phyloP scores from a whole-genome alignment of 352 stramenopile genomes.

The Phytophthora hibernalis region DNA sequence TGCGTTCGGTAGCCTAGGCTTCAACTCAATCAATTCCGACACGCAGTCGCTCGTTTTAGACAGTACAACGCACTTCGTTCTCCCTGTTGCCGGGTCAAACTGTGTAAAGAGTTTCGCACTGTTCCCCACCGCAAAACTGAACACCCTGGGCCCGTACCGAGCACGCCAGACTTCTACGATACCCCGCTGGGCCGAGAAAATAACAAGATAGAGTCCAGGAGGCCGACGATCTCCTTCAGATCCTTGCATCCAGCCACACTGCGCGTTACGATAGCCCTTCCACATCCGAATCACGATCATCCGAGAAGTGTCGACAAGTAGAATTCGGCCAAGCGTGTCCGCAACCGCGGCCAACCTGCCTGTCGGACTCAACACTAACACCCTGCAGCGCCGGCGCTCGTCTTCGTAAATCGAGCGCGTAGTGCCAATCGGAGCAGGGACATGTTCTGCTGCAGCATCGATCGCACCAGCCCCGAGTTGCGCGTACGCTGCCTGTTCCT shows the following conservation, averaged over 20 bases:
- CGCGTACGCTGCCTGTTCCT: constrained; percentile 32
- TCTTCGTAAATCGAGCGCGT: constrained; percentile 70
- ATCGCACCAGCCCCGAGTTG: constrained; percentile 39
- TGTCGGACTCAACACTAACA: constrained; percentile 74
- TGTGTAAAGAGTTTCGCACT: constrained; percentile 73
- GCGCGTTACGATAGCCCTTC: constrained; percentile 88
- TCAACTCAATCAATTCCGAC: constrained; percentile 70
- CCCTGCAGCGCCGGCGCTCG: constrained; percentile 58
- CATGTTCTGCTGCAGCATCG: constrained; percentile 72
- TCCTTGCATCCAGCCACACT: constrained; percentile 85
- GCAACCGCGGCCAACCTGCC: constrained; percentile 73
- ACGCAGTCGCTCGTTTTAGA: constrained; percentile 35
- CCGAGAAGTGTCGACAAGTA: constrained; percentile 79
- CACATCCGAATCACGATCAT: constrained; percentile 89
- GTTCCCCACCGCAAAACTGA: constrained; percentile 74
- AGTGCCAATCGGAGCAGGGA: constrained; percentile 65
- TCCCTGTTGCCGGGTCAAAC: constrained; percentile 42
- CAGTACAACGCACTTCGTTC: constrained; percentile 66
- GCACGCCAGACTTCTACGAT: constrained; percentile 88
- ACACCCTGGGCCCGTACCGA: constrained; percentile 76
- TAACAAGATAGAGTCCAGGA: constrained; percentile 79
- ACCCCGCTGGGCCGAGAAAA: constrained; percentile 84
- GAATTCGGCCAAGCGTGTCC: constrained; percentile 77
- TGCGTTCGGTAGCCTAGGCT: constrained; percentile 57
- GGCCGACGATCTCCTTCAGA: constrained; percentile 53